These are phyloP conservation scores for Melastoma malabathricum DNA, from an alignment of 345 rosid genomes.

Conservation along the genomic window DNA sequence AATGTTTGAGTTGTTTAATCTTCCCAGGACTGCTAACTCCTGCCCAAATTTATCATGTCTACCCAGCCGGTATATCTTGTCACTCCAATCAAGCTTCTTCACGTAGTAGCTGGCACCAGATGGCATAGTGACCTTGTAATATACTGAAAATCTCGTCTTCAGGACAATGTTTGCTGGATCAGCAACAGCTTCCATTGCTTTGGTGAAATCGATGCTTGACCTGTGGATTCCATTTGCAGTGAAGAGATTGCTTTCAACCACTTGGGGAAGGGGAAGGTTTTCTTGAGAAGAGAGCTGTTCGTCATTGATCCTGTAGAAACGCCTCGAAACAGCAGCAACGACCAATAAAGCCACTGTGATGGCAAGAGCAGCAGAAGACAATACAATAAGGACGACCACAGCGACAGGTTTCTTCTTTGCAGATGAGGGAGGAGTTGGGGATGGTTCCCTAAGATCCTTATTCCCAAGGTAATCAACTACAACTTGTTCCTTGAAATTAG, in stretches of 20 bases:
- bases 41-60: constrained; percentile 44
- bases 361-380: constrained; percentile 23
- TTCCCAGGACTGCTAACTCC: constrained; percentile 59
- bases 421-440: not conserved
- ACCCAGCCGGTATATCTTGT: constrained; percentile 61
- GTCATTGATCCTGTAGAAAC: constrained; percentile 29
- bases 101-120: constrained; percentile 55
- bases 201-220: constrained; percentile 49
- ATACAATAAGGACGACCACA: constrained; percentile 19
- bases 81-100: constrained; percentile 68
- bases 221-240: constrained; percentile 49
- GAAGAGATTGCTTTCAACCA: constrained; percentile 41
- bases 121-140: constrained; percentile 63
- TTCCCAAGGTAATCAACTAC: constrained; percentile 26
- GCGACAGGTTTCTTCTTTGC: constrained; percentile 19
- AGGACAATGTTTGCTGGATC: constrained; percentile 29
- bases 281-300: constrained; percentile 23
- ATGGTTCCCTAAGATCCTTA: constrained; percentile 8
- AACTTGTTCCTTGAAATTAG: constrained; percentile 18
- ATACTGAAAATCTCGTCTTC: constrained; percentile 60
- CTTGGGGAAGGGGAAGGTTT: constrained; percentile 29
- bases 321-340: constrained; percentile 20
- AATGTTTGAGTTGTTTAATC: constrained; percentile 62
- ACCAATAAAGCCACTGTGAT: constrained; percentile 18
- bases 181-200: constrained; percentile 50